A percentile compares a stretch with the other conserved stretches of the same genome.
phyloP scores from a whole-genome alignment of 805 yeast genomes.

The Candida methanosorbosa region DNA sequence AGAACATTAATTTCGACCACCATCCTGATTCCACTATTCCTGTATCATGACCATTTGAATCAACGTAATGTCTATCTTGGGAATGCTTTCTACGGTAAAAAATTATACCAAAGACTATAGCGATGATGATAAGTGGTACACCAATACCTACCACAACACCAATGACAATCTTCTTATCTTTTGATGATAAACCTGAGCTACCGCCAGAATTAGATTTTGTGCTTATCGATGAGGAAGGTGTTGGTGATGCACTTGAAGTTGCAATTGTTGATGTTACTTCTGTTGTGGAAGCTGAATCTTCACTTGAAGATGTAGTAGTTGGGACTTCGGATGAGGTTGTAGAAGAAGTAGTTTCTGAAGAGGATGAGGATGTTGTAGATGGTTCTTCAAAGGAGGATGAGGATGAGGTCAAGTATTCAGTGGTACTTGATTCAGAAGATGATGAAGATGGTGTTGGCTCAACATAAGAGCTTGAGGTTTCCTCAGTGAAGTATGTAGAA shows the following conservation, averaged over 20 bases:
- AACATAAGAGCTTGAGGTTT: neutral
- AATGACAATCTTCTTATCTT: conserved; percentile 45
- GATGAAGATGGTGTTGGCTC: conserved; percentile 4
- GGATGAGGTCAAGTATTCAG: conserved; percentile 4
- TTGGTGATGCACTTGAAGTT: neutral
- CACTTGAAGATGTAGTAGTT: conserved; percentile 1
- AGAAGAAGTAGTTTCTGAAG: conserved; percentile 2
- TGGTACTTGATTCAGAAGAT: conserved; percentile 2
- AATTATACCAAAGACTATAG: conserved; percentile 7
- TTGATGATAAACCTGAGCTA: conserved; percentile 36
- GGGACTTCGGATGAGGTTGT: conserved; percentile 7
- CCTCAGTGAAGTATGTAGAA: conserved; percentile 3
- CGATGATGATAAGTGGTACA: conserved; percentile 42
- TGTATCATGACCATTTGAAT: conserved; percentile 24
- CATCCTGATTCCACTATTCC: conserved; percentile 21
- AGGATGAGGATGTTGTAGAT: conserved; percentile 3
- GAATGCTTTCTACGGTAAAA: conserved; percentile 10
- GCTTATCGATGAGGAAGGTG: conserved; percentile 17
- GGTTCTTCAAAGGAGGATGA: conserved; percentile 5
- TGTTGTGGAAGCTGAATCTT: neutral
- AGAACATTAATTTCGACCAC: conserved; percentile 16
- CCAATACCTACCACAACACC: conserved; percentile 72
- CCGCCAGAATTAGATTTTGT: conserved; percentile 4
- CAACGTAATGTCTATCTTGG: conserved; percentile 20
- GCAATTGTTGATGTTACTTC: conserved; percentile 3